Evolutionary conservation across 352 stramenopile species (phyloP), one percentile per base, ranked within the genome.

Genomic region (Achlya hypogyna): DNA sequence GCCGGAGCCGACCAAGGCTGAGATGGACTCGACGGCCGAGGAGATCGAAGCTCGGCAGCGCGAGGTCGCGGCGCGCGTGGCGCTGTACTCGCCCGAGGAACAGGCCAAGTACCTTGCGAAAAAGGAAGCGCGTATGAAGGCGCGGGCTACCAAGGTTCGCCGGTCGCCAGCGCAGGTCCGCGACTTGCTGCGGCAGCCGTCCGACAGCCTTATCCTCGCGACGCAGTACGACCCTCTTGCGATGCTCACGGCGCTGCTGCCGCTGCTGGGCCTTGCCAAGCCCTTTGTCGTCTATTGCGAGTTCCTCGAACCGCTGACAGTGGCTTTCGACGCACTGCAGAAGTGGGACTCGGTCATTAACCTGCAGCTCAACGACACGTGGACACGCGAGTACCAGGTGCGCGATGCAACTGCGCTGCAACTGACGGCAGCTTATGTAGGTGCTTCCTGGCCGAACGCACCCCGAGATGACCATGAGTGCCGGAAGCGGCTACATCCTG

Each of bases 251-350:
- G 74, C 78, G 34, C 65, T 98, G 51, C 71, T 98, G 47, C 89
- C 89, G 25, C 97, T 94, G 69, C 76, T 98, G 29, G 84, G 78
- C 27, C 82, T 84, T 22, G 96, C 88, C 5, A 96, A 92, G 62
- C 91, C 93, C 2, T 98, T 98, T 75, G 92, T 98, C n/a, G 77
- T 98, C 22, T 98, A 96, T 78, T 96, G 81, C 35, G 93, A 98
- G 78, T 51, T 69, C 51, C 64, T 63, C 8, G 78, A 97, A 78
- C 90, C 93, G 1, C 78, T 98, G 32, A 88, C 92, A n/a, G 75
- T 85, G 60, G 89, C 88, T 47, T 98, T 98, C 69, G 74, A 78
- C 31, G 82, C 76, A 22, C 74, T 98, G 5, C 88, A 98, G 76
- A 86, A 96, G 53, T 93, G 89, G 77, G 75, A 93, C 27, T 75